phyloP scores from a whole-genome alignment of 805 yeast genomes.

The Diddensiella transvaalensis region DNA sequence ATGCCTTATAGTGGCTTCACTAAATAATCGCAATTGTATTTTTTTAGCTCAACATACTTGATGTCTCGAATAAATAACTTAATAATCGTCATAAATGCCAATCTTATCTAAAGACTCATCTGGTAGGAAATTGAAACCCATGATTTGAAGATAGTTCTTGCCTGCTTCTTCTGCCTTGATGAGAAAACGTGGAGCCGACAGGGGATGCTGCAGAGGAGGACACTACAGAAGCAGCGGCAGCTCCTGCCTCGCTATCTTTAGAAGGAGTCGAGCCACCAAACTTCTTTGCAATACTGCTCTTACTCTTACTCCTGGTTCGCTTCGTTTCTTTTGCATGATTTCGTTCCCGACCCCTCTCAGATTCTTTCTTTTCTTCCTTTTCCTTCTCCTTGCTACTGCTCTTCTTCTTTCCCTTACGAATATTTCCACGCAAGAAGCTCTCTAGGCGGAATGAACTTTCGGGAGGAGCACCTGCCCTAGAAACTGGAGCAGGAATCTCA shows the following conservation, averaged over 20 bases:
- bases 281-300: slow-evolving; percentile 1
- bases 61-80: not conserved
- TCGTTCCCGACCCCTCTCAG: slow-evolving; percentile 2
- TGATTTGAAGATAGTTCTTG: not conserved
- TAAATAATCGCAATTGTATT: too few species aligned
- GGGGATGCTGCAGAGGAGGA: slow-evolving; percentile 3
- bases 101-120: not conserved
- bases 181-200: not conserved
- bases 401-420: slow-evolving; percentile 23
- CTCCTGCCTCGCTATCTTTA: not conserved
- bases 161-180: not conserved
- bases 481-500: slow-evolving; percentile 3
- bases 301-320: slow-evolving; percentile 7
- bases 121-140: slow-evolving; percentile 1
- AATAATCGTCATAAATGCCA: too few species aligned
- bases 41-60: too few species aligned
- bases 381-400: slow-evolving; percentile 11
- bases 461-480: slow-evolving; percentile 12
- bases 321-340: slow-evolving; percentile 1
- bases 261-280: slow-evolving; percentile 5
- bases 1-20: too few species aligned
- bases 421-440: slow-evolving; percentile 29
- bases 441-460: slow-evolving; percentile 37
- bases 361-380: slow-evolving; percentile 10
- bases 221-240: slow-evolving; percentile 1